Evolutionary conservation across 495 filamentous ascomycete genomes (phyloP).

Genomic region (Aspergillus panamensis): DNA sequence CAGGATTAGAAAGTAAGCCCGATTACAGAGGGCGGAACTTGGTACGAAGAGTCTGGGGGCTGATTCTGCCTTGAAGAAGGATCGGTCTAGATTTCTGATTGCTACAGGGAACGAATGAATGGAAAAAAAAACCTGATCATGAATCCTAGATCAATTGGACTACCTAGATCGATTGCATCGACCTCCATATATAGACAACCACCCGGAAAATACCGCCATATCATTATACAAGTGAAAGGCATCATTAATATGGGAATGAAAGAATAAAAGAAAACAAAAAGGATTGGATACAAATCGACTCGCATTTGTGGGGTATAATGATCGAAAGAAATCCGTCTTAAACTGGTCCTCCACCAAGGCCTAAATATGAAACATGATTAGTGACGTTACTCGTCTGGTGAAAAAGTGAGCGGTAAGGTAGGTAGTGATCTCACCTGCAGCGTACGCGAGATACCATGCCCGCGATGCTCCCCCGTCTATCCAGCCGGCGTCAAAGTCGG

Average conservation of each 20-base stretch:
- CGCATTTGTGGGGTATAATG: not conserved
- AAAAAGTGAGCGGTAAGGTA: not conserved
- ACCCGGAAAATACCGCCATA: not conserved
- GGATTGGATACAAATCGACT: not conserved
- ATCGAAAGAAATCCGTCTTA: not conserved
- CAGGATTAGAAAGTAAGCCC: no score
- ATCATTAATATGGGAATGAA: not conserved
- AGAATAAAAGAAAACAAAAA: not conserved
- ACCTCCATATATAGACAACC: not conserved
- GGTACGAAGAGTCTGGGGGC: no score
- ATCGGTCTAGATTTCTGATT: no score
- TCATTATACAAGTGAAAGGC: not conserved
- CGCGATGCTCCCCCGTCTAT: constrained; percentile 82
- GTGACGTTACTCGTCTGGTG: not conserved
- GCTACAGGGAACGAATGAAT: no score
- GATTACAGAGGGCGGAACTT: no score
- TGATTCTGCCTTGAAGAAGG: no score
- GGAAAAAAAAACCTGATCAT: no score
- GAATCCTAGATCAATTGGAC: no score
- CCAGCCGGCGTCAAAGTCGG: constrained; percentile 64
- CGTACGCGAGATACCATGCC: constrained; percentile 86
- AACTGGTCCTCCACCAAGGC: constrained; percentile 8
- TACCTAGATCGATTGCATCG: no score
- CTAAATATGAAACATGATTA: not conserved
- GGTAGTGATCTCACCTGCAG: constrained; percentile 54